Evolutionary conservation across 2,329 filamentous ascomycete genomes (phyloP), one percentile per base, ranked within the genome.

Genomic region (Epicoccum sorghinum): DNA sequence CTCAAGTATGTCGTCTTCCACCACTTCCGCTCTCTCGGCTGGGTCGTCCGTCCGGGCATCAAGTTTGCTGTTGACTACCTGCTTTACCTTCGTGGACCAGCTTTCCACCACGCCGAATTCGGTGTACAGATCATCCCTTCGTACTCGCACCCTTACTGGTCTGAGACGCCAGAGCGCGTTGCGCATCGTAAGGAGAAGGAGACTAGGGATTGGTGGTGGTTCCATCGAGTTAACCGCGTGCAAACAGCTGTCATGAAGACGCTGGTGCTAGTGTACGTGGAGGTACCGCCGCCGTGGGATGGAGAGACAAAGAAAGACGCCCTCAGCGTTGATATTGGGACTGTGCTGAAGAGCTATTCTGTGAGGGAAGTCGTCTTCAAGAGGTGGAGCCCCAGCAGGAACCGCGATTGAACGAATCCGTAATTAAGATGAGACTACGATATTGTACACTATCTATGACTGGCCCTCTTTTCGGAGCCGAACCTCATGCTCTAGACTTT

Each of bases 1-100:
- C 74, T 96, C 0, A 88, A 91, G 53, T 99, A 98, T 68, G 87
- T 86, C 10, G 91, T 91, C 14, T 99, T 96, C 73, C 95, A 99
- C 71, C 93, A 99, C 72, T 99, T 96, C 77, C 89, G 95, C 33
- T 96, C 92, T 0, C 81, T 98, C 0, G 95, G 95, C 23, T 99
- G 95, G 93, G 91, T 97, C 1, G 89, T 96, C 0, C 88, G 96
- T 12, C 87, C 90, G 4, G 96, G 95, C 32, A 88, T 96, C 71
- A 99, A 99, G 70, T 99, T 99, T 66, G 91, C 90, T 22, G 90
- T 92, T 8, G 95, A 99, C 74, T 97, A 91, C 79, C 79, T 99
- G n/a, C 83, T 99, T 7, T 99, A 99, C 76, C 88, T 91, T 52
- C 88, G 92, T 18, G 95, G 95, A 0, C 95, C 95, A 0, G 93